Evolutionary conservation across 2,329 filamentous ascomycete species (phyloP), one percentile per base, ranked within the genome.

Genomic region (Xylariaceae sp.): DNA sequence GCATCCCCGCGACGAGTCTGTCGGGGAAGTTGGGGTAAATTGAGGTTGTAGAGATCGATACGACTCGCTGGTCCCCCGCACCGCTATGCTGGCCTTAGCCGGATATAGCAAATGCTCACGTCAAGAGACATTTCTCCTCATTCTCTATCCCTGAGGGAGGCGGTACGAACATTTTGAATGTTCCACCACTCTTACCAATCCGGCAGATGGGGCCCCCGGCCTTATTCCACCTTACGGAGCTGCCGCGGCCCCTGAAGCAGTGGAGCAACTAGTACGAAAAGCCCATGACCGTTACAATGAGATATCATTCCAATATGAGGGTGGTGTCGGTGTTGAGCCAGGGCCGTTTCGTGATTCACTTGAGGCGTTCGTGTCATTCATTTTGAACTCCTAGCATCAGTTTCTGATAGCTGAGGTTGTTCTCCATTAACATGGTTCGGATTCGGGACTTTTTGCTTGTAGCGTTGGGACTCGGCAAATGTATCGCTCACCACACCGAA

Each of bases 111-210:
- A n/a, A 16, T 30, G 9, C 40, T n/a, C 13, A 6, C n/a, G 41
- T 39, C 30, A 18, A 41, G n/a, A 30, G 16, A 30, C 5, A 12
- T 36, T 46, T 48, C 49, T 53, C 46, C 46, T 44, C 40, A 53
- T 47, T 10, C 9, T 32, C 19, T 41, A 46, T 19, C 19, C 40
- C 19, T 15, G 12, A 32, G 34, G 41, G 16, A 21, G 29, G 22
- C 22, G 15, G 22, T 26, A 16, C 22, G 21, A 29, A n/a, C 21
- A 26, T 16, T 5, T 26, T 21, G 37, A 51, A 54, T 26, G 18
- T 59, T 58, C 58, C 58, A 59, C 58, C 51, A 60, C 53, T 60
- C 53, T 55, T 26, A 52, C 41, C 21, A 32, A 36, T n/a, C 32
- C 15, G 19, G 29, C 16, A 22, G 19, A 12, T 7, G 16, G 22